phyloP scores from a whole-genome alignment of 352 stramenopile species.

The Globisporangium irregulare region DNA sequence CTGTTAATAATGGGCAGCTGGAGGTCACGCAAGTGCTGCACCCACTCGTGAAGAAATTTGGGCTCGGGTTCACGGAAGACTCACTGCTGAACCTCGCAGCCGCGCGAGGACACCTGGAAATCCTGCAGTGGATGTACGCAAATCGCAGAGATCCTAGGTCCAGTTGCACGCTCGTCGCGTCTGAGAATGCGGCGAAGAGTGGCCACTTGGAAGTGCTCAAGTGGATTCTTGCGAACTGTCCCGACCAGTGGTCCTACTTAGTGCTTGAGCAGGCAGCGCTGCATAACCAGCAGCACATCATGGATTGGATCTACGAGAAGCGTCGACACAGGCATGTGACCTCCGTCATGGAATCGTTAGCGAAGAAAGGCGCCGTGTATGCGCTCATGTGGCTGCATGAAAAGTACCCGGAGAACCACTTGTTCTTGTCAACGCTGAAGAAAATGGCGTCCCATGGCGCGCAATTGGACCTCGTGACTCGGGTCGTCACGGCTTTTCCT shows the following conservation, averaged over 20 bases:
- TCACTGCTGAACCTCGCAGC: slow-evolving; percentile 11
- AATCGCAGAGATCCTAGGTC: background rate
- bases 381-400: slow-evolving; percentile 13
- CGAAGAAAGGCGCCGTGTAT: background rate
- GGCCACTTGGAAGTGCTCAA: slow-evolving; percentile 5
- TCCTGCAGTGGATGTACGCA: slow-evolving; percentile 13
- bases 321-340: background rate
- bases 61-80: slow-evolving; percentile 13
- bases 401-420: slow-evolving; percentile 1
- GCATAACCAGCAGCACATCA: slow-evolving; percentile 10
- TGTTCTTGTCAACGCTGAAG: slow-evolving; percentile 8
- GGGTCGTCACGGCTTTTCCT: slow-evolving; percentile 3
- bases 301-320: slow-evolving; percentile 14
- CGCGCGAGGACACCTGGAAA: slow-evolving; percentile 7
- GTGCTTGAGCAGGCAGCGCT: slow-evolving; percentile 13
- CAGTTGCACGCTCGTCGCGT: slow-evolving; percentile 1
- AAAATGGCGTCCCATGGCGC: slow-evolving; percentile 5
- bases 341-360: background rate
- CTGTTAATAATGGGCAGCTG: slow-evolving; percentile 10
- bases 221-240: slow-evolving; percentile 6
- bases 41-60: slow-evolving; percentile 9
- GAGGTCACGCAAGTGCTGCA: slow-evolving; percentile 2
- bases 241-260: slow-evolving; percentile 3
- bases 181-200: slow-evolving; percentile 7
- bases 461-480: slow-evolving; percentile 2